Percentiles rank a stretch among this genome's conserved stretches.
Conservation (phyloP, 2,329 filamentous ascomycete species). For the Monilinia aucupariae region DNA sequence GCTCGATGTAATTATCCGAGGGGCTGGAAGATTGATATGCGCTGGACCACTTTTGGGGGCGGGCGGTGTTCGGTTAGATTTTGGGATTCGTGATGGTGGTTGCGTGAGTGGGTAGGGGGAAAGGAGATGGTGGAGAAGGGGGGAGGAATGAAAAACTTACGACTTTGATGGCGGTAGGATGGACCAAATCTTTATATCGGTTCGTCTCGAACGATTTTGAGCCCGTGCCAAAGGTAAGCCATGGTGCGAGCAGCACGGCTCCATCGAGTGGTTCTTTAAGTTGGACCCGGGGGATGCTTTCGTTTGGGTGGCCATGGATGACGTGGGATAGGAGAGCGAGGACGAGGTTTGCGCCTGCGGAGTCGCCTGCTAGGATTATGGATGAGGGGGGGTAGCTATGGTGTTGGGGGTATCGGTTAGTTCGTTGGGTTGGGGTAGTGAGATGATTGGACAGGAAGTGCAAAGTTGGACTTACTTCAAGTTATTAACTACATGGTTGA, state of each 20-base stretch:
- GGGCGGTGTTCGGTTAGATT: conserved; percentile 32
- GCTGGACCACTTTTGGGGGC: conserved; percentile 38
- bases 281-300: conserved; percentile 44
- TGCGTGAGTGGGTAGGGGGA: background rate
- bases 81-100: conserved; percentile 40
- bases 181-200: conserved; percentile 47
- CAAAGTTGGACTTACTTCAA: conserved; percentile 26
- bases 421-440: conserved; percentile 43
- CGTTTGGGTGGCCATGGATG: conserved; percentile 54
- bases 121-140: background rate
- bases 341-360: conserved; percentile 47
- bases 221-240: conserved; percentile 47
- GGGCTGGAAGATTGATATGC: conserved; percentile 23
- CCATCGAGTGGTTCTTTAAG: conserved; percentile 43
- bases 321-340: conserved; percentile 45
- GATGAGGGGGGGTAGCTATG: conserved; percentile 45
- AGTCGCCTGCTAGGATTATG: conserved; percentile 47
- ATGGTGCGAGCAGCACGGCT: conserved; percentile 52
- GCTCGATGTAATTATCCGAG: conserved; percentile 49
- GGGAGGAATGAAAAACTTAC: background rate
- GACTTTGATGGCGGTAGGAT: conserved; percentile 28
- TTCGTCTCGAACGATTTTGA: conserved; percentile 42
- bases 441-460: conserved; percentile 43
- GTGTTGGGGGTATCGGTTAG: conserved; percentile 53
- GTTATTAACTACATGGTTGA: conserved; percentile 40